Evolutionary conservation across 768 basidiomycete species (phyloP).

Genomic region (Kwoniella europaea): DNA sequence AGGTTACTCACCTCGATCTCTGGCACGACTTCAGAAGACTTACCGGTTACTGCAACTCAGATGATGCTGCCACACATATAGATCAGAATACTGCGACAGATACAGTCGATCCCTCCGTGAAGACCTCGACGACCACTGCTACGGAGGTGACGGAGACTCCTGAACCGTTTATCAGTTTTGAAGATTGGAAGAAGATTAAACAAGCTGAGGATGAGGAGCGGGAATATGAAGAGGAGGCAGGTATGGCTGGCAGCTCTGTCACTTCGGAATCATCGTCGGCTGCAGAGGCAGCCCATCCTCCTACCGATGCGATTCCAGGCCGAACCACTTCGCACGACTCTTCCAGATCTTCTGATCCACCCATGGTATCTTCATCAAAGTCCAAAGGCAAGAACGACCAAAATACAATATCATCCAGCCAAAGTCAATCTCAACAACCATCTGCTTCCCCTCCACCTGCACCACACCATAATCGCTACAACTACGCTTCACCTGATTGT

Average conservation of each 20-base stretch:
- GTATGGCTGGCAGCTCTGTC: not conserved
- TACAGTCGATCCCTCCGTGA: not conserved
- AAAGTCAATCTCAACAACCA: slow-evolving; percentile 7
- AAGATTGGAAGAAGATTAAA: slow-evolving; percentile 52
- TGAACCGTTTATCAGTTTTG: slow-evolving; percentile 44
- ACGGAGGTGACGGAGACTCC: slow-evolving; percentile 9
- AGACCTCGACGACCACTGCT: slow-evolving; percentile 5
- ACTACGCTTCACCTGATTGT: slow-evolving; percentile 91
- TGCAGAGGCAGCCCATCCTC: not conserved
- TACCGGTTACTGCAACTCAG: slow-evolving; percentile 6
- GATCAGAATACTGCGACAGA: not conserved
- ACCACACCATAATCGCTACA: slow-evolving; percentile 69
- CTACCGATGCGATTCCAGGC: not conserved
- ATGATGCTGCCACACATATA: not conserved
- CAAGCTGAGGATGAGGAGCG: slow-evolving; percentile 39
- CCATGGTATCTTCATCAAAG: not conserved
- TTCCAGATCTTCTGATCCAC: not conserved
- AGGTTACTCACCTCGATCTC: not conserved
- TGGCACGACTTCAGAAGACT: slow-evolving; percentile 23
- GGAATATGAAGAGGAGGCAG: slow-evolving; percentile 25
- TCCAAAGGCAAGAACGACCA: not conserved
- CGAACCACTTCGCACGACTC: not conserved
- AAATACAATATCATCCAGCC: not conserved
- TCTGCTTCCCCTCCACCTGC: slow-evolving; percentile 16
- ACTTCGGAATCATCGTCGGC: not conserved